Percentiles rank a stretch among this genome's conserved stretches.
phyloP scores from a whole-genome alignment of 2,329 filamentous ascomycete genomes.

The Verticillium isaacii region DNA sequence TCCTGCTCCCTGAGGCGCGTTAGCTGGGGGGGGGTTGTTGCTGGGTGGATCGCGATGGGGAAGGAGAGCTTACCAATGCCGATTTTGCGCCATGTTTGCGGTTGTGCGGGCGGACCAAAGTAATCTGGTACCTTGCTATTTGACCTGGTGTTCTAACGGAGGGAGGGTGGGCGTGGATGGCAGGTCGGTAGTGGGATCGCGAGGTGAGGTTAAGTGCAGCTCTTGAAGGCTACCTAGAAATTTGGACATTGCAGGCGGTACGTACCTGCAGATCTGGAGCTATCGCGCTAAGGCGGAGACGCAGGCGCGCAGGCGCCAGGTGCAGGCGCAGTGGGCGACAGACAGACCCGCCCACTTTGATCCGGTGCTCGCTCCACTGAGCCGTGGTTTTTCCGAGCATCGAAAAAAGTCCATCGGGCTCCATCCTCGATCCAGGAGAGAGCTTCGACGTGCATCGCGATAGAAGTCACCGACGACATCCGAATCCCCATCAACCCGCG shows the following conservation, averaged over 20 bases:
- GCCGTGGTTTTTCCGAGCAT: constrained; percentile 1
- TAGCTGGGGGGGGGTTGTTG: constrained; percentile 8
- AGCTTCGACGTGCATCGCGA: constrained; percentile 3
- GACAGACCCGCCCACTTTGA: neutral
- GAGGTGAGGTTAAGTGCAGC: neutral
- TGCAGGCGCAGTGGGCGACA: neutral
- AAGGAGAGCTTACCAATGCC: constrained; percentile 62
- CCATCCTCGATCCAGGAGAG: constrained; percentile 2
- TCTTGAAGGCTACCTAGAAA: neutral
- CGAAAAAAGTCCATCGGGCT: constrained; percentile 2
- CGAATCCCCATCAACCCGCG: constrained; percentile 2
- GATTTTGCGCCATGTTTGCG: constrained; percentile 57
- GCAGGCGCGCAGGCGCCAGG: neutral
- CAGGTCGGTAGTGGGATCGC: neutral
- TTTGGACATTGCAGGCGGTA: constrained; percentile 1
- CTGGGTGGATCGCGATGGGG: neutral
- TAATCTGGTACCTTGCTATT: neutral
- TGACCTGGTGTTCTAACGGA: neutral
- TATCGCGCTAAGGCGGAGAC: neutral
- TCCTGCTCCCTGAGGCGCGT: constrained; percentile 74
- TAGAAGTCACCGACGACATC: constrained; percentile 8
- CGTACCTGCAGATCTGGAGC: constrained; percentile 1
- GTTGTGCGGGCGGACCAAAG: neutral
- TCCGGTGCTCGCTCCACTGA: neutral
- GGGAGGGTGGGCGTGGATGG: neutral